These are phyloP conservation scores for Anastatica hierochuntica DNA, from an alignment of 345 rosid genomes.

Conservation along the genomic window DNA sequence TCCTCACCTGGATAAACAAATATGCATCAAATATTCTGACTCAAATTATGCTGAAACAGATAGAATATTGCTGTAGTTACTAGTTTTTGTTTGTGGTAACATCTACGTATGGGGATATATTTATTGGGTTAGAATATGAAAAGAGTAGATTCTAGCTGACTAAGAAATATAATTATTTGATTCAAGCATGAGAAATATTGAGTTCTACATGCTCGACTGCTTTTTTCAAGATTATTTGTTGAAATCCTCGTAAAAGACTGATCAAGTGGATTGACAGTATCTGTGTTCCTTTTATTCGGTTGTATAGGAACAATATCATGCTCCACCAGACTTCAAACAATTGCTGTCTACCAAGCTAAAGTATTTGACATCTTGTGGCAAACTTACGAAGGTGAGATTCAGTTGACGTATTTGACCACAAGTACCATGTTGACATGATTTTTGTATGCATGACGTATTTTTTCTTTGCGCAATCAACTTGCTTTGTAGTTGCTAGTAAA, in stretches of 20 bases:
- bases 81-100: background rate
- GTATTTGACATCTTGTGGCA: slow-evolving; percentile 58
- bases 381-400: slow-evolving; percentile 66
- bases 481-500: background rate
- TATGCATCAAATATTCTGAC: background rate
- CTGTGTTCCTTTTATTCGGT: background rate
- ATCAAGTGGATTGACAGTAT: background rate
- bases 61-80: background rate
- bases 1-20: too few relatives aligned
- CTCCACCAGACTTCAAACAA: slow-evolving; percentile 85
- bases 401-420: too few relatives aligned
- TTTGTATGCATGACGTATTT: too few relatives aligned
- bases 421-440: too few relatives aligned
- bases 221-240: background rate
- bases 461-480: background rate
- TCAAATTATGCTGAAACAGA: background rate
- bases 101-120: background rate
- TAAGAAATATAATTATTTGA: background rate
- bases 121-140: background rate
- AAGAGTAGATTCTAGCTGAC: background rate
- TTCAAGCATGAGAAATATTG: slow-evolving; percentile 4
- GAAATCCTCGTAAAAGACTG: background rate
- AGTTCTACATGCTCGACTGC: background rate
- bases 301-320: slow-evolving; percentile 84
- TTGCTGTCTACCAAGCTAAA: slow-evolving; percentile 72